Base-by-base conservation (phyloP, 805 yeast species). In the Candida insectorum region DNA sequence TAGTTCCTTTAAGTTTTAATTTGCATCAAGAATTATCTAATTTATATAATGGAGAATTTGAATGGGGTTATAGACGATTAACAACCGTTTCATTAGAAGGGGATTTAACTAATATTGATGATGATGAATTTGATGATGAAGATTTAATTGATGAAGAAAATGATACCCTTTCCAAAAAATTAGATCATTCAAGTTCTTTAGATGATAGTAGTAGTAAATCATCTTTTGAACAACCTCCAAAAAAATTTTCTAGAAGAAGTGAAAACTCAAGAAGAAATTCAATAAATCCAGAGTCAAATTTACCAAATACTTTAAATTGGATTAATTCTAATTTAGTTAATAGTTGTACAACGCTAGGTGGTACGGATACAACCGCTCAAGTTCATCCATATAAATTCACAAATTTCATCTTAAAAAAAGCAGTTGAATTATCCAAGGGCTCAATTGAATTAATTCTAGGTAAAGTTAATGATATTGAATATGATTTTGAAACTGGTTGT, bases 321-420 rank as follows among this genome's bases (percentile, higher is more conserved):
- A 77, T 88, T 44, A 71, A 76, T 31, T 69, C 73, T 22, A 69
- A 73, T 4, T 53, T 81, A 17, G 79, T 91, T 6, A 72, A 71
- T 37, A 80, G 74, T 36, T 87, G 95, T 81, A 78, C 89, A 2
- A 72, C 77, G 6, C 60, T 91, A 31, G 97, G 97, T 19, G 91
- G 85, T 15, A 73, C 76, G 19, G 89, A 82, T 40, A 79, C 94
- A 10, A 91, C 97, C 1, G 97, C 97, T 0, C 97, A 93, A 60
- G 96, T 93, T 5, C 97, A 91, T 54, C 97, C 98, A 2, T 87
- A 83, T 62, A 82, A 82, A 52, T 89, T 93, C 60, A 91, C 97
- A n/a, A 83, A 82, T 34, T 85, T 75, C 52, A 67, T 91, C 8
- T 62, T 91, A 41, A 76, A 78, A 43, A 82, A 85, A 51, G 94